Conservation (phyloP, 2,329 filamentous ascomycete genomes). For the Phyllosticta capitalensis region DNA sequence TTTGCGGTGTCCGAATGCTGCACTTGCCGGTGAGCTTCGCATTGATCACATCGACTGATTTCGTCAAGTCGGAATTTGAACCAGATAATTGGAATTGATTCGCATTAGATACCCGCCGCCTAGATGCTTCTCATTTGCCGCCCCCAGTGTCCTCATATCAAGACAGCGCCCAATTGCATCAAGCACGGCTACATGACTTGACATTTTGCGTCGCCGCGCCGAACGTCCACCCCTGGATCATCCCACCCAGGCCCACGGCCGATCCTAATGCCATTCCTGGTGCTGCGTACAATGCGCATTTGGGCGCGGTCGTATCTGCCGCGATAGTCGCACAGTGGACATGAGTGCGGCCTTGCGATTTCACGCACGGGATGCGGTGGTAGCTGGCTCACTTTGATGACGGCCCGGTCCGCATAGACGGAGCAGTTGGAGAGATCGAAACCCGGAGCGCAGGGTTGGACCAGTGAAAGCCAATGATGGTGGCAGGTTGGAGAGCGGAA, state of each 20-base stretch:
- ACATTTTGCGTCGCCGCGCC: not conserved
- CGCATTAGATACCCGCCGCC: no score
- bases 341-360: not conserved
- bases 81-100: no score
- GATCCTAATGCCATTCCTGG: slow-evolving; percentile 1
- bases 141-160: not conserved
- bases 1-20: no score
- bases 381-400: slow-evolving; percentile 1
- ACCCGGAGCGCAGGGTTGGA: slow-evolving; percentile 32
- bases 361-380: not conserved
- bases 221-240: not conserved
- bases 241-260: not conserved
- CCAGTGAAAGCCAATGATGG: slow-evolving; percentile 41
- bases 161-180: not conserved
- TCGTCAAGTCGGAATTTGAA: no score
- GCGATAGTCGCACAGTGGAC: not conserved
- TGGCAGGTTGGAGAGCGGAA: slow-evolving; percentile 38
- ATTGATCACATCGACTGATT: no score
- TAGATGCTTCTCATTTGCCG: no score
- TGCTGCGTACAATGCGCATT: not conserved
- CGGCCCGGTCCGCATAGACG: slow-evolving; percentile 22
- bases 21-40: no score
- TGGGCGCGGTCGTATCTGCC: not conserved
- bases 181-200: not conserved
- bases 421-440: slow-evolving; percentile 34